These are phyloP conservation scores for Cyberlindnera maritima DNA, from an alignment of 805 yeast species.

Conservation along the genomic window DNA sequence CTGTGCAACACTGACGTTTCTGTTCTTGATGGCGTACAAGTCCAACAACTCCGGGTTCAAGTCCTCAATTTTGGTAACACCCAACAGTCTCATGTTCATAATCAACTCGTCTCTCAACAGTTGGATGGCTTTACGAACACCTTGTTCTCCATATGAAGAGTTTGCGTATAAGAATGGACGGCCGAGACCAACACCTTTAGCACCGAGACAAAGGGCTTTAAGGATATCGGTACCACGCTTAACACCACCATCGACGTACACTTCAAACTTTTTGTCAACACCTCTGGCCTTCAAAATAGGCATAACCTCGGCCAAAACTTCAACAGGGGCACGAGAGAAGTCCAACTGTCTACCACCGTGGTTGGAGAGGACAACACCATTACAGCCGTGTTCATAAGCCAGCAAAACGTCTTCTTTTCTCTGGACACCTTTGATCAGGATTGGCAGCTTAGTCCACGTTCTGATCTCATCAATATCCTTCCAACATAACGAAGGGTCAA, in stretches of 20 bases:
- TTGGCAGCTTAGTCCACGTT: constrained; percentile 57
- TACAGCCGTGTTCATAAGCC: constrained; percentile 69
- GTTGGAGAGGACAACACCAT: constrained; percentile 81
- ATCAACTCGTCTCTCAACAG: constrained; percentile 67
- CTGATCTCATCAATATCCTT: constrained; percentile 57
- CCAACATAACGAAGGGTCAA: constrained; percentile 69
- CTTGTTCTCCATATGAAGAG: constrained; percentile 60
- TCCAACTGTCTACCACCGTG: constrained; percentile 92
- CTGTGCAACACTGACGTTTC: constrained; percentile 43
- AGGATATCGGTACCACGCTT: constrained; percentile 66
- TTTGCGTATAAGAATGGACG: constrained; percentile 66
- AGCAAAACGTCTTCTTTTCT: constrained; percentile 71
- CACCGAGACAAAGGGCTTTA: constrained; percentile 68
- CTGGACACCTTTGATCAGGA: constrained; percentile 82
- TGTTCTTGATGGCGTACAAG: constrained; percentile 39
- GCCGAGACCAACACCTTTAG: constrained; percentile 69
- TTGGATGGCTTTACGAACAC: constrained; percentile 58
- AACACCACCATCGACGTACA: constrained; percentile 67
- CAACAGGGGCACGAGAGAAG: constrained; percentile 74
- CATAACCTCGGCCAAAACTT: constrained; percentile 68
- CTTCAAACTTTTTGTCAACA: constrained; percentile 48
- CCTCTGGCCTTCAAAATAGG: constrained; percentile 46
- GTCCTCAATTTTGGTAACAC: constrained; percentile 60
- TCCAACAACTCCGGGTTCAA: constrained; percentile 65
- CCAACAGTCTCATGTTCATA: constrained; percentile 78